Evolutionary conservation across 805 yeast genomes (phyloP).

Genomic region (Ogataea parapolymorpha): DNA sequence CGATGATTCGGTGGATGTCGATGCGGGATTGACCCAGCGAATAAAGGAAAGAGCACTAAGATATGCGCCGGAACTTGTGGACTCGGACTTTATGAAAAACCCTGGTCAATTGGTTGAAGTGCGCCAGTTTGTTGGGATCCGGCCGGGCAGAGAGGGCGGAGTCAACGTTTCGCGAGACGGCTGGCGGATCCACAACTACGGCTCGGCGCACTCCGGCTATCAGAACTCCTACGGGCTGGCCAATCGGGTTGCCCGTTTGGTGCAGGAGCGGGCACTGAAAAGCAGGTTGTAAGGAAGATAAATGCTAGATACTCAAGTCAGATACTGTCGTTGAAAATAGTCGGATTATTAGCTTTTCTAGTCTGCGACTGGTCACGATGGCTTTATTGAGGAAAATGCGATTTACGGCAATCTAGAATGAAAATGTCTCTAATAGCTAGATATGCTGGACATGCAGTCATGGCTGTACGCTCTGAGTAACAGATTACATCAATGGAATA

Average conservation of each 20-base stretch:
- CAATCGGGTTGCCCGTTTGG: slow-evolving; percentile 21
- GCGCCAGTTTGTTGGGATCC: slow-evolving; percentile 60
- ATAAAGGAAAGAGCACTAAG: slow-evolving; percentile 40
- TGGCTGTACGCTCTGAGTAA: too few relatives aligned
- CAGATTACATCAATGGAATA: too few relatives aligned
- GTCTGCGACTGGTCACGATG: too few relatives aligned
- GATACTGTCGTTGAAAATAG: too few relatives aligned
- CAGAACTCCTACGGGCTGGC: slow-evolving; percentile 41
- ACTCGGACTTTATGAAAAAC: slow-evolving; percentile 27
- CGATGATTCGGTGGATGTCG: slow-evolving; percentile 30
- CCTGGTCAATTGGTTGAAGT: slow-evolving; percentile 47
- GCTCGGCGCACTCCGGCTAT: slow-evolving; percentile 76
- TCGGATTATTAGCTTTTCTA: too few relatives aligned
- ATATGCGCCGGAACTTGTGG: slow-evolving; percentile 50
- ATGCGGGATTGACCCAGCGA: slow-evolving; percentile 45
- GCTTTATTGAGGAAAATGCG: too few relatives aligned
- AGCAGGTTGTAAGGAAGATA: not conserved
- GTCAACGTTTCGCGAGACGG: slow-evolving; percentile 38
- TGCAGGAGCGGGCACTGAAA: slow-evolving; percentile 14
- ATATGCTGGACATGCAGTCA: too few relatives aligned
- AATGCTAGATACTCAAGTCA: too few relatives aligned
- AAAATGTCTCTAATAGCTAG: too few relatives aligned
- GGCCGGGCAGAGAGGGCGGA: slow-evolving; percentile 67
- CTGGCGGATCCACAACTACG: slow-evolving; percentile 56
- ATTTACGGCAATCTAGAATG: too few relatives aligned